Evolutionary conservation across 2,329 filamentous ascomycete genomes (phyloP).

Genomic region (Coniochaeta ligniaria): DNA sequence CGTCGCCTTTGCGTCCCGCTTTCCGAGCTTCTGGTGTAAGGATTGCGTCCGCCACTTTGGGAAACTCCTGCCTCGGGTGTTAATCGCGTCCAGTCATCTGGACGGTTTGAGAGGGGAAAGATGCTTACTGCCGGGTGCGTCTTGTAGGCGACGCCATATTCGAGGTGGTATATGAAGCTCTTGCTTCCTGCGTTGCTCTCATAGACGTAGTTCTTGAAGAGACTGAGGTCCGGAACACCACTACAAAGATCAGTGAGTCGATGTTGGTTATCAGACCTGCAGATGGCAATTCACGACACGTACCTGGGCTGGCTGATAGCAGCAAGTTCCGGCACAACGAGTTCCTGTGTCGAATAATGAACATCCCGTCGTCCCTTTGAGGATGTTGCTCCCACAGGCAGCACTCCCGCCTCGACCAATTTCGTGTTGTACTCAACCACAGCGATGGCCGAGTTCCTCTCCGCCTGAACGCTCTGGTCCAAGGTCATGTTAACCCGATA

Average conservation of each 20-base stretch:
- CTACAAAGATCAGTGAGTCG: background rate
- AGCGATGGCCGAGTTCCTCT: background rate
- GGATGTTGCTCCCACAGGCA: background rate
- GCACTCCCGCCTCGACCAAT: background rate
- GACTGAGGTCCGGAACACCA: background rate
- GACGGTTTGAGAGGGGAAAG: background rate
- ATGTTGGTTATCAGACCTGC: background rate
- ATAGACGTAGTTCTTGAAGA: slow-evolving; percentile 1
- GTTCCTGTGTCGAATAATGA: background rate
- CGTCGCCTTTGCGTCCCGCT: background rate
- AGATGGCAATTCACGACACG: background rate
- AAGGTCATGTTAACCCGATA: background rate
- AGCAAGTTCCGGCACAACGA: background rate
- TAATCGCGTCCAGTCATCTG: background rate
- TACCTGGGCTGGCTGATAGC: background rate
- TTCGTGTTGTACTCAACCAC: background rate
- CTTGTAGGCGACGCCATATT: background rate
- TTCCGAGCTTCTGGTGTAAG: background rate
- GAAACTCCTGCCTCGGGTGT: background rate
- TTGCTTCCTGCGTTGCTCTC: background rate
- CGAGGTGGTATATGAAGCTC: background rate
- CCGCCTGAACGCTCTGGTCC: background rate
- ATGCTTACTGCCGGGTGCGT: background rate
- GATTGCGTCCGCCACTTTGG: background rate
- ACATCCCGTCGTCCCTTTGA: background rate